Base-by-base conservation (phyloP, 495 filamentous ascomycete species). In the Cudoniella acicularis region DNA sequence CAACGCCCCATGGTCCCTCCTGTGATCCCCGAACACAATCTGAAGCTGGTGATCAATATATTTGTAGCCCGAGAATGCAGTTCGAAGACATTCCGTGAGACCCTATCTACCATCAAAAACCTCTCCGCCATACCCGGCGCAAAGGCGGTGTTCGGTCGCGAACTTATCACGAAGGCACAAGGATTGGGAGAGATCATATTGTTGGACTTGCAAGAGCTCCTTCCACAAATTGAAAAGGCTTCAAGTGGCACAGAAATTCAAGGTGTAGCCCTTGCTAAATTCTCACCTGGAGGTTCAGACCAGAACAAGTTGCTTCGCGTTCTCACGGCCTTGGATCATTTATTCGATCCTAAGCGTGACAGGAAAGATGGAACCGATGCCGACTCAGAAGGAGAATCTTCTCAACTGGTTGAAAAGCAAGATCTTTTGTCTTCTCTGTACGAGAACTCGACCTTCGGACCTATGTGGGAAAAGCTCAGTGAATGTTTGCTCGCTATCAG, bases 81-180 rank as follows among this genome's bases (percentile, higher is more conserved):
- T 64, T 91, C 89, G 49, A 96, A 96, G 76, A 97, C 92, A 1
- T 98, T 98, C 80, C 87, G 90, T 64, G 93, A 98, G 67, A 97
- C 95, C 0, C 81, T 98, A 47, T 92, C 95, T 17, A 93, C 94
- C 9, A 98, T 99, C 78, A 96, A 96, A 74, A 96, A 98, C 66
- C 84, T 99, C 27, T 96, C 94, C 36, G 85, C 87, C 47, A 91
- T 99, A 58, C 91, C 92, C 21, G 91, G 87, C 23, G 92, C 95
- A 16, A 91, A 92, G 66, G 86, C 88, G 61, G 79, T 94, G 9
- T 98, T 99, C 70, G 93, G 93, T 24, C 83, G 87, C 50, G 95
- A 97, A 73, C 81, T 99, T 36, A 87, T 97, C 59, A 75, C 80
- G 10, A 92, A 96, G 70, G 92, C 94, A 53, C 87, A 92, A 66